Conservation (phyloP, 148 eudicot species). For the Rhododendron simsii region DNA sequence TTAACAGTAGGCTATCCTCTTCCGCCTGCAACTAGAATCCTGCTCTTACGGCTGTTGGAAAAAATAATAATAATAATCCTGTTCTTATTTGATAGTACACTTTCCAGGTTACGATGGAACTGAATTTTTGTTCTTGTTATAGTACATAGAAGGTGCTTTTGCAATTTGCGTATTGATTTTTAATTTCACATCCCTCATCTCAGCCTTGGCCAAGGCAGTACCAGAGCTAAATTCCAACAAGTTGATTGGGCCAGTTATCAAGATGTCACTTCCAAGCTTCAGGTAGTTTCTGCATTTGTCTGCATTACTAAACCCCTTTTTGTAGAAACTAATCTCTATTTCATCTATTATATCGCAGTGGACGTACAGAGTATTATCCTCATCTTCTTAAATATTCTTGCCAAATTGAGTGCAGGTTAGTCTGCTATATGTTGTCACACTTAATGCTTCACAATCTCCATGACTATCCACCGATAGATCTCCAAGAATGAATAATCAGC, state of each 20-base stretch:
- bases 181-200: background rate
- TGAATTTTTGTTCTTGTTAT: background rate
- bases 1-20: background rate
- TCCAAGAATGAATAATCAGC: background rate
- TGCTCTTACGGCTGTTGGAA: background rate
- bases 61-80: background rate
- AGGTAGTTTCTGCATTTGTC: conserved; percentile 38
- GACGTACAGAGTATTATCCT: conserved; percentile 62
- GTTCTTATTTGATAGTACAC: background rate
- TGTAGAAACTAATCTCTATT: background rate
- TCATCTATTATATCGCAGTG: conserved; percentile 41
- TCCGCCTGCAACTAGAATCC: background rate
- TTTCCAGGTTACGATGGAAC: background rate
- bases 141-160: background rate
- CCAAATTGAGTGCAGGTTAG: conserved; percentile 81
- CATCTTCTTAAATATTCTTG: conserved; percentile 75
- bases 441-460: conserved; percentile 5
- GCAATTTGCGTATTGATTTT: background rate
- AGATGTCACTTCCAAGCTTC: conserved; percentile 84
- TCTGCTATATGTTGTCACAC: background rate
- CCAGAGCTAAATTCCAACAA: conserved; percentile 29
- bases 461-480: background rate
- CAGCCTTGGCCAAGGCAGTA: conserved; percentile 19
- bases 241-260: conserved; percentile 67
- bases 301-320: background rate